A percentile compares a stretch with the other conserved stretches of the same genome.
phyloP scores from a whole-genome alignment of 352 stramenopile genomes.

The Globisporangium nodosum region DNA sequence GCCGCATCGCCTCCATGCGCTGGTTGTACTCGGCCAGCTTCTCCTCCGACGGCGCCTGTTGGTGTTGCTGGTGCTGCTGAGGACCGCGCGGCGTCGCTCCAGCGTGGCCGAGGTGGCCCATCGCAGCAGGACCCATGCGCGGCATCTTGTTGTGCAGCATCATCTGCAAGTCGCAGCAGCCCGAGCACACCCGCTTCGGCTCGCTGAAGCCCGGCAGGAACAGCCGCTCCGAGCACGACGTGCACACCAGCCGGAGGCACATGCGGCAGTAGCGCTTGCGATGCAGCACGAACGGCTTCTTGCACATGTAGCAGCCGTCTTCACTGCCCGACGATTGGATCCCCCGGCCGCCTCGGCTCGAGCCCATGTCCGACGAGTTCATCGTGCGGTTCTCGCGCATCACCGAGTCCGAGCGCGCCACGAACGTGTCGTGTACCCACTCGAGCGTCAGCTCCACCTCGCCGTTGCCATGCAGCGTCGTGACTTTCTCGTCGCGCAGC shows the following conservation, averaged over 20 bases:
- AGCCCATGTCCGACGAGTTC: slow-evolving; percentile 1
- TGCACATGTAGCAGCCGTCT: slow-evolving; percentile 79
- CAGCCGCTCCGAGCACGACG: slow-evolving; percentile 79
- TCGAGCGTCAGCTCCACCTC: slow-evolving; percentile 88
- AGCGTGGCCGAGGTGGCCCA: slow-evolving; percentile 12
- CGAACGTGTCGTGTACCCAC: slow-evolving; percentile 88
- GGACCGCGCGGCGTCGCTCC: slow-evolving; percentile 5
- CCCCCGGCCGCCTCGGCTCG: slow-evolving; percentile 13
- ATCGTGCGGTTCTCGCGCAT: slow-evolving; percentile 61
- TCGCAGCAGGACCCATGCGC: slow-evolving; percentile 27
- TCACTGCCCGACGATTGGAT: slow-evolving; percentile 22
- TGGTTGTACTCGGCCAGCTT: slow-evolving; percentile 61
- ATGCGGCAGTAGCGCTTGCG: slow-evolving; percentile 81
- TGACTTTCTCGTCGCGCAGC: slow-evolving; percentile 63
- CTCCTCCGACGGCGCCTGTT: slow-evolving; percentile 35
- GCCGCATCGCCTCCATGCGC: slow-evolving; percentile 75
- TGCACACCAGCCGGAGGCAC: slow-evolving; percentile 80
- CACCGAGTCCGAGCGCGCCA: slow-evolving; percentile 82
- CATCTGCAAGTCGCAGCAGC: slow-evolving; percentile 85
- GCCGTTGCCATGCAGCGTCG: slow-evolving; percentile 59
- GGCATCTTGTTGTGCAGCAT: slow-evolving; percentile 85
- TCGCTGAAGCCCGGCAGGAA: slow-evolving; percentile 86
- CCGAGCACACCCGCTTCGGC: slow-evolving; percentile 79
- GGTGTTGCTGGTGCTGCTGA: background rate
- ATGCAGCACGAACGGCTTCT: slow-evolving; percentile 73